Evolutionary conservation across 1,284 basidiomycete species (phyloP).

Genomic region (Mycena sp.): DNA sequence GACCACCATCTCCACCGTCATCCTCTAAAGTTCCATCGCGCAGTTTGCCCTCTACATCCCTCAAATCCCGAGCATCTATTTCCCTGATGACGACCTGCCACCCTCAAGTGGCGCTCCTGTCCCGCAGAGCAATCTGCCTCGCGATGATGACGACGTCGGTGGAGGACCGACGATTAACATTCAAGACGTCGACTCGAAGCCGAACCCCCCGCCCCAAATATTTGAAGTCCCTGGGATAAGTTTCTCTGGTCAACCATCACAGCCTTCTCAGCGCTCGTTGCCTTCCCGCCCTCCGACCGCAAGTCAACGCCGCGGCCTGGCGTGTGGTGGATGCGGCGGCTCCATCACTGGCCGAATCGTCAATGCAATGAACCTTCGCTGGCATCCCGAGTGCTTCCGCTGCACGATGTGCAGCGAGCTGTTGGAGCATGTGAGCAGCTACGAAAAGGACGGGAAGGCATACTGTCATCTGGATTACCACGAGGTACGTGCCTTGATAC

Average conservation of each 20-base stretch:
- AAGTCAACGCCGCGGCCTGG: constrained; percentile 44
- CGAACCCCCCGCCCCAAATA: constrained; percentile 13
- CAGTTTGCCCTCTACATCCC: constrained; percentile 11
- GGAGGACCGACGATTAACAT: constrained; percentile 24
- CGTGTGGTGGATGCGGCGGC: constrained; percentile 63
- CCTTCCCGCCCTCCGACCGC: constrained; percentile 18
- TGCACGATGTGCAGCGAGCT: constrained; percentile 86
- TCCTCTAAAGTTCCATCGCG: constrained; percentile 16
- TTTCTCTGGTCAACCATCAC: constrained; percentile 14
- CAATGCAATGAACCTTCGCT: constrained; percentile 86
- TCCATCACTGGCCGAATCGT: constrained; percentile 94
- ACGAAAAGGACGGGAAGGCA: constrained; percentile 89
- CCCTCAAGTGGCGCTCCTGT: constrained; percentile 1
- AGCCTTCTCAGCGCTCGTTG: constrained; percentile 14
- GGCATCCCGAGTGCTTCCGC: constrained; percentile 94
- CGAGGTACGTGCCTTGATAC: constrained; percentile 70
- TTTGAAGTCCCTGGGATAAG: constrained; percentile 30
- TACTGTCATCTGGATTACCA: constrained; percentile 98
- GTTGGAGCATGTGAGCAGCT: constrained; percentile 95
- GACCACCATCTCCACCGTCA: constrained; percentile 9
- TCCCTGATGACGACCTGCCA: constrained; percentile 25
- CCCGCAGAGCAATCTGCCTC: constrained; percentile 26
- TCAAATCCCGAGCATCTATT: constrained; percentile 18
- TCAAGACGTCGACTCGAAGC: constrained; percentile 23
- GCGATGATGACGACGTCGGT: constrained; percentile 22